Conservation (phyloP, 768 basidiomycete species). For the Hericium alpestre region DNA sequence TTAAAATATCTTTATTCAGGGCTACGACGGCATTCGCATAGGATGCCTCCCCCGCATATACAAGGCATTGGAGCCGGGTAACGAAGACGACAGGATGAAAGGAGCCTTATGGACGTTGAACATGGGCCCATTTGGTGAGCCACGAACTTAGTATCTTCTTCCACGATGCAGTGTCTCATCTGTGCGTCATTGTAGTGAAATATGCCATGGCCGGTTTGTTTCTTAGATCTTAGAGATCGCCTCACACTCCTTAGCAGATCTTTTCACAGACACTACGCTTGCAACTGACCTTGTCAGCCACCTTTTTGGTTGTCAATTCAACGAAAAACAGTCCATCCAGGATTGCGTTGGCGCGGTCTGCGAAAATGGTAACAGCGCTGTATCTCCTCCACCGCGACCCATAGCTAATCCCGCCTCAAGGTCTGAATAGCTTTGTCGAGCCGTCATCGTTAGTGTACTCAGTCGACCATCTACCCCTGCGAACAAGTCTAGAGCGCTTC, state of each 20-base stretch:
- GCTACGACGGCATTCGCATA: constrained; percentile 58
- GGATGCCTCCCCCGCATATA: constrained; percentile 54
- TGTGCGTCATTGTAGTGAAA: constrained; percentile 21
- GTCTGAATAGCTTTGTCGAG: constrained; percentile 50
- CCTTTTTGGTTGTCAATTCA: constrained; percentile 66
- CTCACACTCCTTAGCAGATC: not conserved
- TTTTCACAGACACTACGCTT: constrained; percentile 47
- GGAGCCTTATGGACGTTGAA: constrained; percentile 78
- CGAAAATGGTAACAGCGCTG: constrained; percentile 40
- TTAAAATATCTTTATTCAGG: constrained; percentile 16
- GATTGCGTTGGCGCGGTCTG: constrained; percentile 53
- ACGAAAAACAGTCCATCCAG: constrained; percentile 84
- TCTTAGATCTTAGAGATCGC: no score
- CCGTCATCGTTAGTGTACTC: constrained; percentile 47
- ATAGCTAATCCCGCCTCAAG: constrained; percentile 24
- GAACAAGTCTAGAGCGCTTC: constrained; percentile 26
- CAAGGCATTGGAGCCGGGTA: constrained; percentile 49
- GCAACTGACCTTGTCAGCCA: constrained; percentile 46
- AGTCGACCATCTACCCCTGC: constrained; percentile 34
- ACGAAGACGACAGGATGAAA: constrained; percentile 87
- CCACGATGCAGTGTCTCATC: not conserved
- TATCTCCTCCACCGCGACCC: constrained; percentile 6
- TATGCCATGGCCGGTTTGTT: constrained; percentile 30
- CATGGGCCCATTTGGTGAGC: constrained; percentile 45
- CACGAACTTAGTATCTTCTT: not conserved